Conservation (phyloP, 2,329 filamentous ascomycete species). For the Immersiporthe knoxdaviesiana region DNA sequence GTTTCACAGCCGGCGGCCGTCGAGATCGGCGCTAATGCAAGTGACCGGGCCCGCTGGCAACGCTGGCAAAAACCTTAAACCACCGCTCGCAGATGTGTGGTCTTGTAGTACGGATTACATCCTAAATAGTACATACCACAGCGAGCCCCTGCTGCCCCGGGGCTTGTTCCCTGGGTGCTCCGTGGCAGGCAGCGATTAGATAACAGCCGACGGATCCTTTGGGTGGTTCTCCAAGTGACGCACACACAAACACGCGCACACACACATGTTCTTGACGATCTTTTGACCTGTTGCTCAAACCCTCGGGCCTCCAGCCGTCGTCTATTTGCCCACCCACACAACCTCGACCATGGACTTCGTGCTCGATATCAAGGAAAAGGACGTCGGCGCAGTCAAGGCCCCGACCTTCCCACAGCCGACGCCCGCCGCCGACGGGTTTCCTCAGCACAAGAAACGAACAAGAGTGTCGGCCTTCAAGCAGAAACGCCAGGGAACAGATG, state of each 20-base stretch:
- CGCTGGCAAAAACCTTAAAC: conserved; percentile 25
- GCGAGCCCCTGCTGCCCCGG: not conserved
- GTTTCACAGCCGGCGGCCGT: conserved; percentile 6
- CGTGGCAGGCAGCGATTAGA: conserved; percentile 16
- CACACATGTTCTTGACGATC: not conserved
- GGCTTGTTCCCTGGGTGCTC: not conserved
- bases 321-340: not conserved
- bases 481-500: conserved; percentile 49
- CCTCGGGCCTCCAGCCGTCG: not conserved
- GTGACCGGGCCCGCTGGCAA: conserved; percentile 22
- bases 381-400: conserved; percentile 60
- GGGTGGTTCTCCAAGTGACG: not conserved
- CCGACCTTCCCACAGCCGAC: conserved; percentile 65
- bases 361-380: conserved; percentile 79
- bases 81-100: conserved; percentile 5
- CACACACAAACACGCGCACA: too few species aligned
- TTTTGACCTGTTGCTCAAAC: not conserved
- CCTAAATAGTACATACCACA: not conserved
- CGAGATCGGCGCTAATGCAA: conserved; percentile 30
- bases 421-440: conserved; percentile 71
- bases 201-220: conserved; percentile 11
- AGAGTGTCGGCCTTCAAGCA: conserved; percentile 80
- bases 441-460: conserved; percentile 80
- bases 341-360: conserved; percentile 46
- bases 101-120: too few species aligned